A percentile compares a stretch with the other conserved stretches of the same genome.
These are phyloP conservation scores for Candida gigantensis DNA, from an alignment of 1,139 yeast genomes.

Conservation along the genomic window DNA sequence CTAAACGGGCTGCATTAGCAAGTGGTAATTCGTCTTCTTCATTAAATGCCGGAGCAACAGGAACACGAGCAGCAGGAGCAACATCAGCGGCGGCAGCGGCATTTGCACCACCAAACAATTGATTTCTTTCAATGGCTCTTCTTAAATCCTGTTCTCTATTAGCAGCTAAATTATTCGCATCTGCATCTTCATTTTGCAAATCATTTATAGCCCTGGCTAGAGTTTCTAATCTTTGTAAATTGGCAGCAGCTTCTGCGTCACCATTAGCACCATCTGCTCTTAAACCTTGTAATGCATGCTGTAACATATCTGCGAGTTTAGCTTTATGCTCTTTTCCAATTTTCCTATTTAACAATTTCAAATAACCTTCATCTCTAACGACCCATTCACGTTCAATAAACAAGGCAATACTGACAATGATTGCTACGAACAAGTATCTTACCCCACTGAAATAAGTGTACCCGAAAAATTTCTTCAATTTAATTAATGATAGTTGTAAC, in stretches of 20 bases:
- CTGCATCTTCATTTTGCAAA: constrained; percentile 24
- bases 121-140: constrained; percentile 19
- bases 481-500: constrained; percentile 15
- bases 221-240: constrained; percentile 27
- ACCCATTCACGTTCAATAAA: constrained; percentile 72
- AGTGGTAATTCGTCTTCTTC: too few relatives aligned
- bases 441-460: constrained; percentile 46
- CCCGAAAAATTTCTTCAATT: constrained; percentile 25
- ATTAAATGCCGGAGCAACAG: too few relatives aligned
- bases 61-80: too few relatives aligned
- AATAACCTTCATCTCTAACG: constrained; percentile 67
- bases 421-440: constrained; percentile 36
- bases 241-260: constrained; percentile 23
- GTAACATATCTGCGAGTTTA: constrained; percentile 40
- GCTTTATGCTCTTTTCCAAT: constrained; percentile 60
- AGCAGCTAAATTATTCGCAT: constrained; percentile 10
- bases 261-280: constrained; percentile 26
- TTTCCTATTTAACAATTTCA: constrained; percentile 52
- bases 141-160: constrained; percentile 23
- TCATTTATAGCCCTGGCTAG: constrained; percentile 35
- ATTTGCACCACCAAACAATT: constrained; percentile 10
- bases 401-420: constrained; percentile 47
- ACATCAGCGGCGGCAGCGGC: too few relatives aligned
- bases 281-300: constrained; percentile 30
- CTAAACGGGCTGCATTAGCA: too few relatives aligned